These are phyloP conservation scores for Coffea canephora DNA, from an alignment of 257 asterid genomes.

Conservation along the genomic window DNA sequence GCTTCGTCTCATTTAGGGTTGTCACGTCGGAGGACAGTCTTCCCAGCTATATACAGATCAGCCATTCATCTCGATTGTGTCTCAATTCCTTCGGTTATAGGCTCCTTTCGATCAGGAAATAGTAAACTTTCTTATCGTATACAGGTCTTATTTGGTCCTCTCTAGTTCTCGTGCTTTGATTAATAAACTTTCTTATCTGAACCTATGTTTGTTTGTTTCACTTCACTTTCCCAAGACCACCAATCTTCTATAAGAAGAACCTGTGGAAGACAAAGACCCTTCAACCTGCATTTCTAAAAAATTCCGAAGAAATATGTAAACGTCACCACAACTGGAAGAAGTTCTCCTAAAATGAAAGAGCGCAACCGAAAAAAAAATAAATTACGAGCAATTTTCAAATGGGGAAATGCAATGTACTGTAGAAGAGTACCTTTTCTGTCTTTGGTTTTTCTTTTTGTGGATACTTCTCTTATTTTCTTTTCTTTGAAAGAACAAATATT, in stretches of 20 bases:
- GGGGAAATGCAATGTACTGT: background rate
- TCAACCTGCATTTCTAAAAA: background rate
- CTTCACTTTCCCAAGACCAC: background rate
- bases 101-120: too few species aligned
- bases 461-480: conserved; percentile 14
- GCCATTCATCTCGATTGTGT: too few species aligned
- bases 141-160: too few species aligned
- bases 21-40: too few species aligned
- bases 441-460: background rate
- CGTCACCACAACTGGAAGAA: background rate
- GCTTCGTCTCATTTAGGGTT: too few species aligned
- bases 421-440: background rate
- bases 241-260: background rate
- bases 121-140: too few species aligned
- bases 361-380: background rate
- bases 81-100: too few species aligned
- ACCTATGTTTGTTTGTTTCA: background rate
- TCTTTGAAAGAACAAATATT: conserved; percentile 25
- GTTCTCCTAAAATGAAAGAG: background rate
- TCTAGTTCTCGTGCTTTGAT: too few species aligned
- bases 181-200: too few species aligned
- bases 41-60: too few species aligned
- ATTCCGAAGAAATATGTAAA: background rate
- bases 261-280: background rate
- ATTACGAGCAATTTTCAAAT: background rate